Conservation (phyloP, 176 grass and related monocot genomes). For the Triticum timopheevii region DNA sequence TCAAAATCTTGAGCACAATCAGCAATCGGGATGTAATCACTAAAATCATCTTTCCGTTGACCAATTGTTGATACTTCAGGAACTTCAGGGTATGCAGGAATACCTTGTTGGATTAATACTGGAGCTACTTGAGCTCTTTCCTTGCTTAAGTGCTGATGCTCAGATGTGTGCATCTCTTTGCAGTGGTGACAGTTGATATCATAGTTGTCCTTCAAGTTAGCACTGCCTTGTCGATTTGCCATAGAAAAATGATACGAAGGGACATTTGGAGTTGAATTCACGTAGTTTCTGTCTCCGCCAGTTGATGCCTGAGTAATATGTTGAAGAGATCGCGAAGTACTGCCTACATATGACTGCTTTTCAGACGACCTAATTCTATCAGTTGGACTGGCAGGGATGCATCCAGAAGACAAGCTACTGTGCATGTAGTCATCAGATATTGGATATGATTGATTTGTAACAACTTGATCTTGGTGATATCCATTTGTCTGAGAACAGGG, state of each 20-base stretch:
- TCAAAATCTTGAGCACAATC: background rate
- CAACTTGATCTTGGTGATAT: slow-evolving; percentile 6
- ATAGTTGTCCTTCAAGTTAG: slow-evolving; percentile 21
- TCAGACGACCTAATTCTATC: slow-evolving; percentile 4
- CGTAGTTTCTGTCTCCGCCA: background rate
- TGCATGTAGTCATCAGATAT: background rate
- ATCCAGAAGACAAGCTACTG: slow-evolving; percentile 28
- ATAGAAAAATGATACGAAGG: background rate
- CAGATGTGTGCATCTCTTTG: slow-evolving; percentile 6
- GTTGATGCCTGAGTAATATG: slow-evolving; percentile 30
- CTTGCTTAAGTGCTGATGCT: background rate
- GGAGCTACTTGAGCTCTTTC: background rate
- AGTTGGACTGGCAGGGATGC: background rate
- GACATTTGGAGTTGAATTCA: background rate
- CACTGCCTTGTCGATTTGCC: slow-evolving; percentile 20
- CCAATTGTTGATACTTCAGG: background rate
- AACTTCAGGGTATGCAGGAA: slow-evolving; percentile 19
- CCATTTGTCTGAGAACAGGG: background rate
- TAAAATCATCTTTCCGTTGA: slow-evolving; percentile 16
- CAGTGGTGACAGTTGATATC: slow-evolving; percentile 23
- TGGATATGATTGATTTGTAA: slow-evolving; percentile 22
- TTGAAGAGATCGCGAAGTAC: slow-evolving; percentile 1
- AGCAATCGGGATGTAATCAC: slow-evolving; percentile 29
- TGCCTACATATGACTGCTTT: slow-evolving; percentile 13
- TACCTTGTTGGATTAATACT: slow-evolving; percentile 6